Base-by-base conservation (phyloP, 345 rosid genomes). In the Crucihimalaya himalaica region DNA sequence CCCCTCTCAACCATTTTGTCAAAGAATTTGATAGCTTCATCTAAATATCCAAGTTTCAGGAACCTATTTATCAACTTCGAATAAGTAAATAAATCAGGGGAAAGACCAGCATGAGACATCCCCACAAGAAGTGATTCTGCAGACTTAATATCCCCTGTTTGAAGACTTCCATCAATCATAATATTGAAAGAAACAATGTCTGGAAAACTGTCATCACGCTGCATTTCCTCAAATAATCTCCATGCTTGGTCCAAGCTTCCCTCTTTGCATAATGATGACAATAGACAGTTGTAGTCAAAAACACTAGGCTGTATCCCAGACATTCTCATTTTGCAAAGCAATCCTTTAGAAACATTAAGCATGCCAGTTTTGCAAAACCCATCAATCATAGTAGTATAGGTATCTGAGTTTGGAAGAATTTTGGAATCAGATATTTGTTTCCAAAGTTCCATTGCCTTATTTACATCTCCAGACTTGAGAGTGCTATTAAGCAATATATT, bases 1-100 rank as follows among this genome's bases (percentile, higher is more conserved):
- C 96, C 96, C 18, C 75, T 75, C 28, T 83, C 83, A 60, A 86
- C 71, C 93, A 89, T 85, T 72, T 73, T 79, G 56, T 89, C 87
- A 59, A 82, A 83, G 50, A 59, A 59, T 53, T 75, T 34, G 68
- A 76, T 83, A 10, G 93, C 91, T 74, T 87, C 84, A 47, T 83
- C 86, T 63, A 85, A 23, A 62, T 55, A 72, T 61, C 91, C 93
- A 54, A 72, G 81, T 79, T 86, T 87, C 21, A 84, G 67, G 43
- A 87, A 74, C 81, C 92, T 65, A 68, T 81, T 87, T 78, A 87
- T 86, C 32, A 87, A 59, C 37, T 74, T 80, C 39, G 88, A 77
- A 73, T 82, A 87, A 64, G 96, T 88, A 40, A 67, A 65, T 63
- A 74, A 66, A 70, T 85, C 88, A 63, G 91, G 87, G 35, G 74